A percentile compares a stretch with the other conserved stretches of the same genome.
phyloP scores from a whole-genome alignment of 2,329 filamentous ascomycete genomes.

The Penicillium verrucosum region DNA sequence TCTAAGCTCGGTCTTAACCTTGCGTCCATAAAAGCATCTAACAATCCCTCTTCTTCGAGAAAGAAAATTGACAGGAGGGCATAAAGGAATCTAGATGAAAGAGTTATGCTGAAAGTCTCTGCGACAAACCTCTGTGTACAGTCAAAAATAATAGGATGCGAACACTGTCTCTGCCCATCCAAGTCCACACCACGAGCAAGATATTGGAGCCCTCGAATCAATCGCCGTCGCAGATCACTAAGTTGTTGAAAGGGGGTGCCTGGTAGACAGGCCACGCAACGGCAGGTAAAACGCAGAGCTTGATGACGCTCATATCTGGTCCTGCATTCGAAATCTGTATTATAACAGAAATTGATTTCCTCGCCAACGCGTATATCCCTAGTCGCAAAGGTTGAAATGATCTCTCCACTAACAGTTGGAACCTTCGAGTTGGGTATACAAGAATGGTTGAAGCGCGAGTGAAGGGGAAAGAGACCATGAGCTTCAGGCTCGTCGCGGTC shows the following conservation, averaged over 20 bases:
- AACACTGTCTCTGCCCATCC: neutral
- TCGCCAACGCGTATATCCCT: neutral
- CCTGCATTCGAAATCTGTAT: neutral
- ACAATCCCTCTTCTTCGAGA: neutral
- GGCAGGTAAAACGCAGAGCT: neutral
- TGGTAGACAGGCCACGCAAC: neutral
- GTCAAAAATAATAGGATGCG: neutral
- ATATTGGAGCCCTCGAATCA: slow-evolving; percentile 1
- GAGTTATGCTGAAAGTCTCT: neutral
- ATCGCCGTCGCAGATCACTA: neutral
- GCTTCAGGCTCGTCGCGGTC: neutral
- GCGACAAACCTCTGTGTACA: neutral
- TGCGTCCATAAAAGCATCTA: neutral
- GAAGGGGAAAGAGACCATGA: neutral
- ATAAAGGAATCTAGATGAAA: neutral
- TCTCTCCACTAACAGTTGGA: neutral
- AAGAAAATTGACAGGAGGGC: neutral
- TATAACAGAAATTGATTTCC: neutral
- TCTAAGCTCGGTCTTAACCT: neutral
- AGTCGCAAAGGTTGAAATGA: neutral
- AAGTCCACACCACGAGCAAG: neutral
- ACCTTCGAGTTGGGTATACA: neutral
- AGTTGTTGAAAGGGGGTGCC: neutral
- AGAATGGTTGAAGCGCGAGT: slow-evolving; percentile 6
- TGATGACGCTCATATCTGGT: neutral